Percentiles rank a stretch among this genome's conserved stretches.
phyloP scores from a whole-genome alignment of 2,329 filamentous ascomycete genomes.

The Pseudopithomyces chartarum region DNA sequence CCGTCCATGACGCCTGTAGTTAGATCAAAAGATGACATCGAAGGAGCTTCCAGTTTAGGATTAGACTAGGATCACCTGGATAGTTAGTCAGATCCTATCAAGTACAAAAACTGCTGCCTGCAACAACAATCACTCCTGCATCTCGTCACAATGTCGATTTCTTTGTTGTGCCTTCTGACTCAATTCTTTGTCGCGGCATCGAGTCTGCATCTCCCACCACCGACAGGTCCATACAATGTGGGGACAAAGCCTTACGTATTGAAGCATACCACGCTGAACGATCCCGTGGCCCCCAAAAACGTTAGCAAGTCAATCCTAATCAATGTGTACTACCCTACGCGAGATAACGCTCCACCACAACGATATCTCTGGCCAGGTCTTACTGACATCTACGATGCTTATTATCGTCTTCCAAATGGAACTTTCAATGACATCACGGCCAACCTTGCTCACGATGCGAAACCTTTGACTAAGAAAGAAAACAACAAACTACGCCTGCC shows the following conservation, averaged over 20 bases:
- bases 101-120: neutral
- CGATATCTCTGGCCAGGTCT: constrained; percentile 13
- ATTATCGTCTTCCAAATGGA: constrained; percentile 5
- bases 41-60: neutral
- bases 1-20: neutral
- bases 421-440: constrained; percentile 10
- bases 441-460: constrained; percentile 4
- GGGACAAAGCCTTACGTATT: constrained; percentile 17
- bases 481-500: constrained; percentile 3
- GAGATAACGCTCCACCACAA: neutral
- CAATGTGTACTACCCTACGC: constrained; percentile 22
- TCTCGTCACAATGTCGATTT: neutral
- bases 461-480: neutral
- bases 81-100: neutral
- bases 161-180: neutral
- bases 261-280: constrained; percentile 15
- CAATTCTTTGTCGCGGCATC: neutral
- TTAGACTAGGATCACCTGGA: neutral
- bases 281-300: constrained; percentile 16
- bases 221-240: constrained; percentile 18
- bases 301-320: constrained; percentile 16
- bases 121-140: neutral
- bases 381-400: constrained; percentile 4
- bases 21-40: neutral
- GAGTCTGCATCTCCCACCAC: constrained; percentile 15